A percentile compares a stretch with the other conserved stretches of the same genome.
These are phyloP conservation scores for Boletellus emodensis DNA, from an alignment of 768 basidiomycete genomes.

Conservation along the genomic window DNA sequence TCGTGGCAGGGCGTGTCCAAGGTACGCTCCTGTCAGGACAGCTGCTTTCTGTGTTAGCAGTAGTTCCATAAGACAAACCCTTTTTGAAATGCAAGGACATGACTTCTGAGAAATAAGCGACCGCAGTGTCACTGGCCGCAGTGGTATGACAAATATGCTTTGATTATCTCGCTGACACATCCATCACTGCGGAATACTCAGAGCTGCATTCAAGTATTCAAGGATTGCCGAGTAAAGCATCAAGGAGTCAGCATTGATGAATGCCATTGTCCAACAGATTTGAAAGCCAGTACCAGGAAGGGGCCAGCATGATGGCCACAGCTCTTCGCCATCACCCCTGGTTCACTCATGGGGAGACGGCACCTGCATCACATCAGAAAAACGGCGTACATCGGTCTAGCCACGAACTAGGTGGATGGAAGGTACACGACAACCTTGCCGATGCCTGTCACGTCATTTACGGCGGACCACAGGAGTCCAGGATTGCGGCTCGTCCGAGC, in stretches of 20 bases:
- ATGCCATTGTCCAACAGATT: background rate
- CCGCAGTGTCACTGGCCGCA: no score
- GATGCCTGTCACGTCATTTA: constrained; percentile 12
- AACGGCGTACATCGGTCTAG: background rate
- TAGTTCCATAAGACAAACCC: no score
- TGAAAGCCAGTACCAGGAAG: background rate
- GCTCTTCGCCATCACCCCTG: no score
- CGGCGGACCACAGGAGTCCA: constrained; percentile 35
- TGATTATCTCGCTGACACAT: background rate
- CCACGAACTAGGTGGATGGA: background rate
- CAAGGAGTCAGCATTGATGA: background rate
- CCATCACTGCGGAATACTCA: background rate
- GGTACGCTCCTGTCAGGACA: no score
- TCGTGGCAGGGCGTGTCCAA: no score
- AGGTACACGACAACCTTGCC: background rate
- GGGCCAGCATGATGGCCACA: background rate
- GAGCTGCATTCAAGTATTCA: background rate
- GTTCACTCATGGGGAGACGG: background rate
- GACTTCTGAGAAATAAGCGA: no score
- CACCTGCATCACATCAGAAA: constrained; percentile 10
- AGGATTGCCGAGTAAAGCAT: no score
- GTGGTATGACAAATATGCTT: background rate
- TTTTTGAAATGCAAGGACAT: no score
- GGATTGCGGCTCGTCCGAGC: constrained; percentile 33
- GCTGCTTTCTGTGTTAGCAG: no score